Percentiles rank a stretch among this genome's conserved stretches.
Evolutionary conservation across 495 filamentous ascomycete genomes (phyloP).

Genomic region (Talaromyces thailandensis): DNA sequence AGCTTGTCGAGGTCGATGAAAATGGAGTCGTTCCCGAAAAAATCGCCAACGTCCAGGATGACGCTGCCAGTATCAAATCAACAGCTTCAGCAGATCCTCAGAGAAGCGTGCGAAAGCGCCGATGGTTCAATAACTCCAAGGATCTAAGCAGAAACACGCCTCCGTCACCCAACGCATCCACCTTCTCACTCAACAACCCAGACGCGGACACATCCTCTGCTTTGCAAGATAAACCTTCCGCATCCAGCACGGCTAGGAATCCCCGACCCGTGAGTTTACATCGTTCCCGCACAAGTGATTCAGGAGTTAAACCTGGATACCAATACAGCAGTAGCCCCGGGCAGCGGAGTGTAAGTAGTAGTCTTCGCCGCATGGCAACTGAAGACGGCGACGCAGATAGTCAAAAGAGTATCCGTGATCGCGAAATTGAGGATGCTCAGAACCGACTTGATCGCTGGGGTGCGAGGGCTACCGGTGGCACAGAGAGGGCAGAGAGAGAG

Average conservation of each 20-base stretch:
- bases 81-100: slow-evolving; percentile 24
- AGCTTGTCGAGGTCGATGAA: slow-evolving; percentile 67
- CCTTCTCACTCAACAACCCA: slow-evolving; percentile 11
- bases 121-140: slow-evolving; percentile 35
- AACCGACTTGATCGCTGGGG: slow-evolving; percentile 36
- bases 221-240: not conserved
- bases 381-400: slow-evolving; percentile 34
- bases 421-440: slow-evolving; percentile 42
- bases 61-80: slow-evolving; percentile 23
- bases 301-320: slow-evolving; percentile 14
- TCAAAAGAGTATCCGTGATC: slow-evolving; percentile 28
- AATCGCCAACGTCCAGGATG: slow-evolving; percentile 6
- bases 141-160: slow-evolving; percentile 21
- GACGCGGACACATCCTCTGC: not conserved
- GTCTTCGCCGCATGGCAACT: slow-evolving; percentile 8
- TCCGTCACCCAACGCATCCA: slow-evolving; percentile 17
- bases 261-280: slow-evolving; percentile 29
- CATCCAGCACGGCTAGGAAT: slow-evolving; percentile 9
- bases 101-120: slow-evolving; percentile 20
- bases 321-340: slow-evolving; percentile 21
- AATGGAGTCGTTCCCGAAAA: not conserved
- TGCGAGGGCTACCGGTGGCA: slow-evolving; percentile 28
- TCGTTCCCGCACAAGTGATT: slow-evolving; percentile 14
- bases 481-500: slow-evolving; percentile 34
- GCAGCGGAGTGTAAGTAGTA: slow-evolving; percentile 21